These are phyloP conservation scores for Luvunga scandens DNA, from an alignment of 345 rosid species.

Conservation along the genomic window DNA sequence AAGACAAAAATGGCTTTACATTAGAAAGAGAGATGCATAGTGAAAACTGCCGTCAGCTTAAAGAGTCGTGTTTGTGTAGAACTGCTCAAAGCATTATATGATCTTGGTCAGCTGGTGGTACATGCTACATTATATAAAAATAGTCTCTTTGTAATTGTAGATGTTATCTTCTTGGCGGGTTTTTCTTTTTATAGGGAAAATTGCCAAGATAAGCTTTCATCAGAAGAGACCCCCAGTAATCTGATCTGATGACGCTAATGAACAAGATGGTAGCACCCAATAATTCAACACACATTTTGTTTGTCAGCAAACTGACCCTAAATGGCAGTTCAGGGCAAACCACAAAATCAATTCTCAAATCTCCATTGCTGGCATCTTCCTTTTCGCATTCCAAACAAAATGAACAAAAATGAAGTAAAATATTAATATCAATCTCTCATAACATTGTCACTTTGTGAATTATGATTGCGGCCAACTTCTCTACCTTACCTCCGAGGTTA, in stretches of 20 bases:
- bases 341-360: background rate
- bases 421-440: background rate
- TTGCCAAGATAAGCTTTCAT: background rate
- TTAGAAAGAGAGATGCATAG: background rate
- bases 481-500: background rate
- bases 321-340: background rate
- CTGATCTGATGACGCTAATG: background rate
- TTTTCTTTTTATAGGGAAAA: background rate
- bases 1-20: constrained; percentile 20
- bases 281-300: background rate
- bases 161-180: background rate
- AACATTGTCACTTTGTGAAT: background rate
- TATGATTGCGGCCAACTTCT: background rate
- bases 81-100: background rate
- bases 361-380: background rate
- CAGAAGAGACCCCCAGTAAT: background rate
- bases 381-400: background rate
- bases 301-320: background rate
- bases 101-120: constrained; percentile 7
- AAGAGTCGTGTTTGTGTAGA: background rate
- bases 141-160: background rate
- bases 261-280: background rate
- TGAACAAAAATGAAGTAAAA: background rate
- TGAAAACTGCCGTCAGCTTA: background rate
- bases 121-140: background rate